Evolutionary conservation across 768 basidiomycete species (phyloP).

Genomic region (Gloeopeniophorella convolvens): DNA sequence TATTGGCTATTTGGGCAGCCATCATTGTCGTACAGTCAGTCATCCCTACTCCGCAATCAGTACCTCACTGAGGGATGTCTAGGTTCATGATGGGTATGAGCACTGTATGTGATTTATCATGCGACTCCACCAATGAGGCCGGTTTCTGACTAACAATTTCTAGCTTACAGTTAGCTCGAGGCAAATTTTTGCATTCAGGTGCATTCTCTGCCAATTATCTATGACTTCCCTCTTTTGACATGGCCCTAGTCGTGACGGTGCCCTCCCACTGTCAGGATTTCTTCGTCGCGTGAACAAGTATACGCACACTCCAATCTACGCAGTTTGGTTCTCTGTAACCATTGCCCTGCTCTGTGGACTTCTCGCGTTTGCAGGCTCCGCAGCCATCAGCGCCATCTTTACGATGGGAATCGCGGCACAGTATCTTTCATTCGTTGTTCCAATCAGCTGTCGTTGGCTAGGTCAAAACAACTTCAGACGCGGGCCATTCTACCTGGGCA

Average conservation of each 20-base stretch:
- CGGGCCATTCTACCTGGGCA: slow-evolving; percentile 23
- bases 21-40: slow-evolving; percentile 24
- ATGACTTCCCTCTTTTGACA: too few species aligned
- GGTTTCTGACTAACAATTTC: background rate
- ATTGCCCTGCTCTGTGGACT: slow-evolving; percentile 26
- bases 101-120: background rate
- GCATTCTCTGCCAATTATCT: too few species aligned
- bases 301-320: slow-evolving; percentile 30
- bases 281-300: slow-evolving; percentile 21
- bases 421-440: slow-evolving; percentile 27
- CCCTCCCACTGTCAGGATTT: slow-evolving; percentile 29
- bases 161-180: slow-evolving; percentile 20
- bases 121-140: too few species aligned
- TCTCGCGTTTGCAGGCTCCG: slow-evolving; percentile 29
- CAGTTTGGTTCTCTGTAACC: slow-evolving; percentile 29
- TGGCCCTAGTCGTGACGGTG: slow-evolving; percentile 32
- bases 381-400: slow-evolving; percentile 32
- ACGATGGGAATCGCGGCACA: slow-evolving; percentile 17
- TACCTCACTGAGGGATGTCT: background rate
- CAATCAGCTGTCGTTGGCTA: slow-evolving; percentile 27
- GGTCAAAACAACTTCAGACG: slow-evolving; percentile 23
- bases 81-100: slow-evolving; percentile 13
- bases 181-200: slow-evolving; percentile 32
- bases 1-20: slow-evolving; percentile 30
- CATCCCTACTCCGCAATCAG: background rate